Evolutionary conservation across 306 rosid genomes (phyloP), one percentile per base, ranked within the genome.

Genomic region (Ziziphus jujuba): DNA sequence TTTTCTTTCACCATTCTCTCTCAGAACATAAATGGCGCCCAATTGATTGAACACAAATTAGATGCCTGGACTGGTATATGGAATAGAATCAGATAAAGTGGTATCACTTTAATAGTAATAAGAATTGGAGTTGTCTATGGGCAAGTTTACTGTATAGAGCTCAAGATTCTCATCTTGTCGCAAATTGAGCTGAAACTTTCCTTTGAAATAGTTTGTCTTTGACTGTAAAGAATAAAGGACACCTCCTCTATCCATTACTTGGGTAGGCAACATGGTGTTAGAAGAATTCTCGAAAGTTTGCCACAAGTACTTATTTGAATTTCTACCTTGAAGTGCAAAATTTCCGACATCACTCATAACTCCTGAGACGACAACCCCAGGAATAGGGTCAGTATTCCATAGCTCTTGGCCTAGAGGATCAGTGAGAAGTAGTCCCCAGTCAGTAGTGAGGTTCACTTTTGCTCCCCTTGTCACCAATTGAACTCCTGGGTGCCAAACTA

Each of bases 211-310:
- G 23, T 77, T 73, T 22, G 63, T 64, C 72, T 52, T 65, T 8
- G 74, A 73, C 40, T 57, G 63, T 51, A 64, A 60, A 2, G 72
- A 71, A 23, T 67, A 58, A 3, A 85, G 74, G 13, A 22, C 13
- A 11, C 53, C 73, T 7, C 63, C 63, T 48, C 9, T 68, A 36
- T 75, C 28, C 28, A 87, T 0, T 11, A 16, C 56, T 50, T 87
- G 93, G 3, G 56, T 66, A 2, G 92, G 87, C 20, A 87, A 76
- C 36, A 87, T 47, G 45, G 89, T 87, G 56, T 87, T 87, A 7
- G 65, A 77, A 5, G 84, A 89, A 21, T 74, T 13, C 14, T 55
- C 24, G 44, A 86, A 86, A 63, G 65, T 78, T 13, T 74, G 78
- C 89, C 92, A 87, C 11, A 79, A n/a, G n/a, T n/a, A 8, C 5